Base-by-base conservation (phyloP, 768 basidiomycete species). In the Cytidiella melzeri region DNA sequence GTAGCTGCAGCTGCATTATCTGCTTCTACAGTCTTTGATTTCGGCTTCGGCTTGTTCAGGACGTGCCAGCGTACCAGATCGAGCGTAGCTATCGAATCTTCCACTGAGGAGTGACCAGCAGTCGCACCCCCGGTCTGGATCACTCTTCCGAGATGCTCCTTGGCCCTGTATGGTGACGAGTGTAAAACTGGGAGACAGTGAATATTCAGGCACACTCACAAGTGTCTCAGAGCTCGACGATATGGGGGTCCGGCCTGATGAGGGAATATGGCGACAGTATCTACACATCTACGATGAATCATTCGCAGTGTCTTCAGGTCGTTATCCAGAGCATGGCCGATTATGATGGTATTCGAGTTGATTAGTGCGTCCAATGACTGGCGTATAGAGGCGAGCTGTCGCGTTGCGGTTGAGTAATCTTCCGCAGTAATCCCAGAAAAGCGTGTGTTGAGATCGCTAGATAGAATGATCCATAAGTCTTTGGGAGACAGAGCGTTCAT, bases 291-390 rank as follows among this genome's bases (percentile, higher is more conserved):
- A 51, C 78, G 75, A 64, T 99, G 96, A 1, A 98, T 68, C 58
- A 98, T 81, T 13, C 96, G 77, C 54, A 99, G 69, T 6, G 95
- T 86, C 63, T 85, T 88, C 55, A 99, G 69, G 63, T 99, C 96
- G 64, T 98, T 98, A 54, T 98, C 95, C 18, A 98, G 73, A 0
- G 84, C 89, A 66, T 88, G 87, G 1, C 95, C 95, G 47, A 97
- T 83, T 28, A 98, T 69, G 55, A 97, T 84, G 1, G 95, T 97
- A 7, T 87, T 71, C 12, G 81, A 69, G 46, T 84, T 82, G 47
- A 98, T 84, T 61, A 88, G 71, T 13, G 72, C 64, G 53, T 87
- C 81, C 9, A 96, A 73, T 0, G 84, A 79, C 43, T 72, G 70
- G 45, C 90, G 77, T 43, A 92, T 76, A 2, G 81, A 72, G 3